phyloP scores from a whole-genome alignment of 1,284 basidiomycete species.

The Cutaneotrichosporon sp. region DNA sequence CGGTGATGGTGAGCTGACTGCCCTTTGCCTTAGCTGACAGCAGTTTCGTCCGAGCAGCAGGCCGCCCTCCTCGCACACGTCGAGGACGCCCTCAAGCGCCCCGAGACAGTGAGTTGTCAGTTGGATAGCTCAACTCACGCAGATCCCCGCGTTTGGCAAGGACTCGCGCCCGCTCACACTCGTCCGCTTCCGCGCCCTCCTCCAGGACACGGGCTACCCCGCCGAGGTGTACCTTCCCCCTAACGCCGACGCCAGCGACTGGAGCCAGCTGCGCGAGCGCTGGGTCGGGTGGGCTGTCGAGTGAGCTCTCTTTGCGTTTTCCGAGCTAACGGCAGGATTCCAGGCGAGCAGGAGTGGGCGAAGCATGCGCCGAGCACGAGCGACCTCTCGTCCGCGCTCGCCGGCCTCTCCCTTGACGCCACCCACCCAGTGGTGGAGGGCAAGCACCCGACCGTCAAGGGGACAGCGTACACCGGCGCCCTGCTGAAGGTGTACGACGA shows the following conservation, averaged over 20 bases:
- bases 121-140: background rate
- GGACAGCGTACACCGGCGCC: constrained; percentile 40
- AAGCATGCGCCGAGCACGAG: background rate
- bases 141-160: constrained; percentile 36
- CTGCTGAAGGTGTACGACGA: constrained; percentile 53
- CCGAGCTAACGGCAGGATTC: constrained; percentile 31
- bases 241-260: constrained; percentile 26
- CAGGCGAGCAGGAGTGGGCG: constrained; percentile 44
- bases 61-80: constrained; percentile 14
- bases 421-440: constrained; percentile 29
- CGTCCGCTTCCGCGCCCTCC: constrained; percentile 48
- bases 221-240: constrained; percentile 50
- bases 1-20: constrained; percentile 11
- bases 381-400: background rate
- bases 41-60: constrained; percentile 11
- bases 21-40: constrained; percentile 1
- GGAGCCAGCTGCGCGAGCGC: constrained; percentile 46
- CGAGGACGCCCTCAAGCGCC: constrained; percentile 15
- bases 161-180: constrained; percentile 36
- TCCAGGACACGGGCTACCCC: constrained; percentile 54
- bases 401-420: constrained; percentile 4
- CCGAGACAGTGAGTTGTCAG: constrained; percentile 19
- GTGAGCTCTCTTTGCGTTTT: constrained; percentile 27
- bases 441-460: constrained; percentile 41
- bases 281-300: constrained; percentile 54